These are phyloP conservation scores for Endocarpon pusillum DNA, from an alignment of 495 filamentous ascomycete genomes.

Conservation along the genomic window DNA sequence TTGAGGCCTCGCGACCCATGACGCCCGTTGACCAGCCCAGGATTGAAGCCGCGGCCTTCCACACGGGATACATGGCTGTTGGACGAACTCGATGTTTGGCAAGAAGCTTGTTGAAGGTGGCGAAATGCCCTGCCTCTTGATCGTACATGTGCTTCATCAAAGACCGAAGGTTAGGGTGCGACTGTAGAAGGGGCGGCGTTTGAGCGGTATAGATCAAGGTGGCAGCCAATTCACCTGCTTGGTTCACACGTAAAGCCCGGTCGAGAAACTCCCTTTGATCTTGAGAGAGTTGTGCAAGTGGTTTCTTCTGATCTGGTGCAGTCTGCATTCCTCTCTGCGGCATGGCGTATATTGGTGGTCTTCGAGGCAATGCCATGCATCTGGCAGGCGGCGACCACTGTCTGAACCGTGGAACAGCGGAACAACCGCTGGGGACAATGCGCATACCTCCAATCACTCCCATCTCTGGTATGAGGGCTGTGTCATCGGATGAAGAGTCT, in stretches of 20 bases:
- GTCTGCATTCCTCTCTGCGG: too few relatives aligned
- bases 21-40: constrained; percentile 79
- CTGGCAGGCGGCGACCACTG: too few relatives aligned
- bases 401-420: too few relatives aligned
- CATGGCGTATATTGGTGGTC: too few relatives aligned
- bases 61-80: constrained; percentile 84
- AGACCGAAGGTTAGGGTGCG: constrained; percentile 70
- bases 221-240: constrained; percentile 77
- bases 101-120: constrained; percentile 68
- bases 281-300: constrained; percentile 17
- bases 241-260: constrained; percentile 72
- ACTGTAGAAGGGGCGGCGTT: constrained; percentile 52
- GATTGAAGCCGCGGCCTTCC: constrained; percentile 67
- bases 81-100: constrained; percentile 82
- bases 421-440: too few relatives aligned
- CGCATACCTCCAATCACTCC: too few relatives aligned
- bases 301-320: too few relatives aligned
- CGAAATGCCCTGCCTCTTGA: constrained; percentile 77
- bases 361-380: too few relatives aligned
- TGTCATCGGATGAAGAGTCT: too few relatives aligned
- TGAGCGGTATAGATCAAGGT: constrained; percentile 75
- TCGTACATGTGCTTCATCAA: constrained; percentile 98
- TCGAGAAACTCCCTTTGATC: constrained; percentile 63
- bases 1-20: constrained; percentile 87
- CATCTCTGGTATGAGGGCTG: too few relatives aligned